Evolutionary conservation across 2,329 filamentous ascomycete species (phyloP).

Genomic region (Neurospora crassa): DNA sequence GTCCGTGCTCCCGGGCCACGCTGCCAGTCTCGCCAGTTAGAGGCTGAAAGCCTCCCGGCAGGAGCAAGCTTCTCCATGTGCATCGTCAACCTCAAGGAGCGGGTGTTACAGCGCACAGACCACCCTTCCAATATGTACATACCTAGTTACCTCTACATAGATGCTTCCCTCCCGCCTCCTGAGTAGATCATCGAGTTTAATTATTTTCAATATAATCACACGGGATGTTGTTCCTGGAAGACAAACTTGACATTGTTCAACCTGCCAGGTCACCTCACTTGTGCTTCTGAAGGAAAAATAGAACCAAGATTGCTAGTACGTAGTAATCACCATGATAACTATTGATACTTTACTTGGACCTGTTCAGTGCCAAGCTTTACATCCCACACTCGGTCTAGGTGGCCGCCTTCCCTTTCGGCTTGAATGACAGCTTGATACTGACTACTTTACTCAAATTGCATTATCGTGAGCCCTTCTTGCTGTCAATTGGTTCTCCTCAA

Average conservation of each 20-base stretch:
- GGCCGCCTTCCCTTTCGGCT: background rate
- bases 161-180: background rate
- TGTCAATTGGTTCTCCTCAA: background rate
- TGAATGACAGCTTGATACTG: background rate
- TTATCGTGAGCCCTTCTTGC: background rate
- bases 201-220: background rate
- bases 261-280: background rate
- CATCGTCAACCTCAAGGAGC: background rate
- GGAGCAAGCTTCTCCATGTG: background rate
- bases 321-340: background rate
- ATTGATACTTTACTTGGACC: background rate
- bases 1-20: background rate
- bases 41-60: background rate
- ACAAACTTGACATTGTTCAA: background rate
- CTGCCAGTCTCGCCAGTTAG: background rate
- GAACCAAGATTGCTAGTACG: background rate
- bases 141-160: background rate
- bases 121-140: background rate
- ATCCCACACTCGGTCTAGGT: background rate
- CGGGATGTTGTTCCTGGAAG: background rate
- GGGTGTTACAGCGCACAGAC: background rate
- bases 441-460: background rate
- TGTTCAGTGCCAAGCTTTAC: background rate
- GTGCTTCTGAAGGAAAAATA: background rate
- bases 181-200: background rate